Evolutionary conservation across 2,329 filamentous ascomycete genomes (phyloP).

Genomic region (Aspergillus versicolor): DNA sequence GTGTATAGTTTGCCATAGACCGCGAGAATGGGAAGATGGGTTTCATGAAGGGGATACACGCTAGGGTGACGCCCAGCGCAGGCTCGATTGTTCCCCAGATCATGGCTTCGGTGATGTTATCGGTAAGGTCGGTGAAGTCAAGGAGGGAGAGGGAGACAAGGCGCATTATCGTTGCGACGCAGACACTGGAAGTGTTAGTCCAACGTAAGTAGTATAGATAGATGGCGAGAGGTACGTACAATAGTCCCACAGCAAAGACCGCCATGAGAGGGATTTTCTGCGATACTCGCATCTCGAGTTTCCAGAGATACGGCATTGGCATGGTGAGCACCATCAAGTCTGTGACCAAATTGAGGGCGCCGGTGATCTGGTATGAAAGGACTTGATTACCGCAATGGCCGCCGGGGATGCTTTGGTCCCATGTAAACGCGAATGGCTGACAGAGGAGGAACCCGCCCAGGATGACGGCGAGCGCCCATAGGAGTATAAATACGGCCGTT

Average conservation of each 20-base stretch:
- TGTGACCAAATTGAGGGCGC: background rate
- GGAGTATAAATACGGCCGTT: background rate
- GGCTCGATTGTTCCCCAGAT: constrained; percentile 1
- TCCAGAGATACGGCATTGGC: background rate
- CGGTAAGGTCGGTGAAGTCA: background rate
- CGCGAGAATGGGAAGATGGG: background rate
- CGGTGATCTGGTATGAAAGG: background rate
- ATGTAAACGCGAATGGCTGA: background rate
- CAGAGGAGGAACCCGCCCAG: background rate
- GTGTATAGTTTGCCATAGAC: background rate
- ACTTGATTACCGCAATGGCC: background rate
- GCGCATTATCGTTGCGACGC: background rate
- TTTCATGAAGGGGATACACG: background rate
- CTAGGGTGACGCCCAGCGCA: background rate
- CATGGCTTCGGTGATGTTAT: background rate
- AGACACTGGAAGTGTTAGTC: background rate
- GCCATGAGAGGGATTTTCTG: background rate
- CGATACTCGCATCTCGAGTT: background rate
- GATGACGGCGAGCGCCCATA: background rate
- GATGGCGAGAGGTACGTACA: background rate
- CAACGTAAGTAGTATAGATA: background rate
- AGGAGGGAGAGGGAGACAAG: background rate
- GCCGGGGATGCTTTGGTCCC: background rate
- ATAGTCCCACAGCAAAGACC: background rate
- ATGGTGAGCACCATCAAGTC: background rate